A percentile compares a stretch with the other conserved stretches of the same genome.
Evolutionary conservation across 371 early-diverging fungal species (phyloP).

Genomic region (Haplosporangium sp.): DNA sequence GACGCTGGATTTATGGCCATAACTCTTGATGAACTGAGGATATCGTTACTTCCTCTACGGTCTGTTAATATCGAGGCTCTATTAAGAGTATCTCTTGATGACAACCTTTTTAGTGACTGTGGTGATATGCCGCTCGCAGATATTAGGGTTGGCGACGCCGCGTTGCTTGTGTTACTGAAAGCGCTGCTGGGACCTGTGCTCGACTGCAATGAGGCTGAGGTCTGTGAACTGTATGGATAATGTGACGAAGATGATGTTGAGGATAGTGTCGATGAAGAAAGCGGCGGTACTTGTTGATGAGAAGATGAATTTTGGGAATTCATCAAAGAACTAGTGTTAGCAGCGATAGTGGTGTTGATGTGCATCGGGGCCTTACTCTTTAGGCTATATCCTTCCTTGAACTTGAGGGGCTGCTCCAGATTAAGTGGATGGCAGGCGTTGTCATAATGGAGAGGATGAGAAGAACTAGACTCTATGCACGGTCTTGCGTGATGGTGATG

Average conservation of each 20-base stretch:
- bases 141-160: neutral
- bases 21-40: neutral
- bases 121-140: constrained; percentile 11
- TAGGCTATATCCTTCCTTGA: constrained; percentile 26
- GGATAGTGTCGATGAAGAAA: neutral
- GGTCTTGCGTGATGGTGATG: neutral
- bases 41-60: neutral
- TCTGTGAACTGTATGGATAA: neutral
- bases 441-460: constrained; percentile 2
- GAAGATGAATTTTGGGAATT: neutral
- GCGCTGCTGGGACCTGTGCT: constrained; percentile 9
- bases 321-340: neutral
- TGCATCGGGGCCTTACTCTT: constrained; percentile 17
- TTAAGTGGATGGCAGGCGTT: neutral
- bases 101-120: constrained; percentile 9
- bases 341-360: constrained; percentile 22
- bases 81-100: constrained; percentile 19
- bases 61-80: neutral
- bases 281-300: neutral
- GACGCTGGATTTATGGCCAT: neutral
- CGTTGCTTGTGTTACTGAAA: constrained; percentile 4
- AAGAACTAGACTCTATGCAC: neutral
- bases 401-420: constrained; percentile 5
- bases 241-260: neutral
- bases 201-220: constrained; percentile 9